Evolutionary conservation across 768 basidiomycete species (phyloP).

Genomic region (Trametes cingulata): DNA sequence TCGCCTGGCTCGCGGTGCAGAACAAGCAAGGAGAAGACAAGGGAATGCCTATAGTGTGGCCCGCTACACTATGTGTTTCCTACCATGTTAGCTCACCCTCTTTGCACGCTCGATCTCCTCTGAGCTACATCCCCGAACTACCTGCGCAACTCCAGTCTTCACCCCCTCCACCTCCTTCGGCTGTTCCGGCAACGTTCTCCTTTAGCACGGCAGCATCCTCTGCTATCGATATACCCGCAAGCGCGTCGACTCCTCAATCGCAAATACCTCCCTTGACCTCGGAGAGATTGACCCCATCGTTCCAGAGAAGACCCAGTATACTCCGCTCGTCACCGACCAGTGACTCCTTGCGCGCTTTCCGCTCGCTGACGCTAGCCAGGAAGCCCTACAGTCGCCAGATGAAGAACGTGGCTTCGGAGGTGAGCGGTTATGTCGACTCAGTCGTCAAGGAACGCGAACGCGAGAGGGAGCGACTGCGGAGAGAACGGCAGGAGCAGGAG

Average conservation of each 20-base stretch:
- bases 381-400: constrained; percentile 47
- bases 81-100: constrained; percentile 40
- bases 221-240: constrained; percentile 7
- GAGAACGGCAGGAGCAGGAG: constrained; percentile 55
- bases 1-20: constrained; percentile 75
- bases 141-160: constrained; percentile 62
- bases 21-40: constrained; percentile 82
- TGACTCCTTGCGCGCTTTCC: constrained; percentile 45
- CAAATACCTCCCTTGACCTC: background rate
- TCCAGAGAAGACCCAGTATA: constrained; percentile 34
- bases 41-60: constrained; percentile 74
- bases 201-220: constrained; percentile 7
- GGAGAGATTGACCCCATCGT: constrained; percentile 22
- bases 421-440: constrained; percentile 72
- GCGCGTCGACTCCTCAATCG: constrained; percentile 2
- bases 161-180: constrained; percentile 40
- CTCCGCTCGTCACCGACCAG: constrained; percentile 36
- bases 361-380: constrained; percentile 46
- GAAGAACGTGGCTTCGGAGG: constrained; percentile 55
- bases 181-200: constrained; percentile 23
- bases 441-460: constrained; percentile 75
- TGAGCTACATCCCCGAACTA: constrained; percentile 62
- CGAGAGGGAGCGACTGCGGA: constrained; percentile 72
- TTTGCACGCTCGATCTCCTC: constrained; percentile 41
- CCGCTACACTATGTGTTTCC: constrained; percentile 57